Evolutionary conservation across 1,284 basidiomycete species (phyloP), one percentile per base, ranked within the genome.

Genomic region (Chiua sp.): DNA sequence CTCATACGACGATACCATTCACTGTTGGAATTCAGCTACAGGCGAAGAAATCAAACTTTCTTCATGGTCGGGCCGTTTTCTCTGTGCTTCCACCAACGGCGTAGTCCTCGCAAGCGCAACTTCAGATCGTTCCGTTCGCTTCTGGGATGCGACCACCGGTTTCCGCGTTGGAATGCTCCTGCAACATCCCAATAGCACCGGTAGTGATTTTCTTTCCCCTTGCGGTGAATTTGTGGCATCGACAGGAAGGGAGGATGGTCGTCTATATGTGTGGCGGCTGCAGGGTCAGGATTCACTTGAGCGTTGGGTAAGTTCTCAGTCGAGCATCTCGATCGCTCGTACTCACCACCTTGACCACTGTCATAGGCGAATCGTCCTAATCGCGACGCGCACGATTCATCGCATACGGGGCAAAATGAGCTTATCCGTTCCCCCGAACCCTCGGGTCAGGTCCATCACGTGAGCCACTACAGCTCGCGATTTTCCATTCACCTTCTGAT

Each of bases 101-200:
- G 37, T 28, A 2, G 53, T 55, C 18, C 56, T 67, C 12, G 61
- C 65, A 5, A 64, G 64, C n/a, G 48, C 62, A 1, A 59, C 66
- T 1, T 0, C 0, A 4, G 66, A 66, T 46, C 1, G 7, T 3
- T 59, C 53, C 7, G 47, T 66, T 23, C 57, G 60, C 15, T 55
- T 66, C 49, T 66, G 66, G 66, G 51, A 63, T 22, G 16, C 57
- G n/a, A 1, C 18, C 3, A 47, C 57, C 7, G 47, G 57, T 7
- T 1, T 35, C 8, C 33, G 30, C 0, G 11, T 62, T 4, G 51
- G 50, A 33, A 26, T 33, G 18, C 49, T n/a, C 5, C 46, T 67
- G 7, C 33, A 28, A 15, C 64, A 65, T 12, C 3, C 2, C 2
- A 5, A 20, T 0, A 3, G 0, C 13, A 49, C 56, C 6, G 0